These are phyloP conservation scores for Rhizopus microsporus DNA, from an alignment of 371 early-diverging fungal species.

Conservation along the genomic window DNA sequence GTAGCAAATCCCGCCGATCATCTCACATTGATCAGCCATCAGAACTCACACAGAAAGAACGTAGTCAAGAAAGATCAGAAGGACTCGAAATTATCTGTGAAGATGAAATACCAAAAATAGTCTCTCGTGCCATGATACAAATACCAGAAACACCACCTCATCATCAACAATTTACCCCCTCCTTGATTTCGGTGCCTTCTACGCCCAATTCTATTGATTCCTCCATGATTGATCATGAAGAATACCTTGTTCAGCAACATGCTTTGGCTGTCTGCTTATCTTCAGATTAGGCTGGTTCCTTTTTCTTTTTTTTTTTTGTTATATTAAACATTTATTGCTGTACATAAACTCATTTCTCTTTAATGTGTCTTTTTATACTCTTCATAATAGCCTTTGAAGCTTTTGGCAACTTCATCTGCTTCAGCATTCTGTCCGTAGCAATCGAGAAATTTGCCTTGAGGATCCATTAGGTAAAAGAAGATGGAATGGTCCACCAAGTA, in stretches of 20 bases:
- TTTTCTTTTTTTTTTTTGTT: slow-evolving; percentile 10
- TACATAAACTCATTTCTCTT: neutral
- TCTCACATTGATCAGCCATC: too few species aligned
- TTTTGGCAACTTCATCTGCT: slow-evolving; percentile 58
- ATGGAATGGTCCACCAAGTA: slow-evolving; percentile 98
- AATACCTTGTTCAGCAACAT: slow-evolving; percentile 7
- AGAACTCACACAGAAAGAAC: neutral
- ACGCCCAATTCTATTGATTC: slow-evolving; percentile 44
- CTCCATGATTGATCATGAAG: slow-evolving; percentile 17
- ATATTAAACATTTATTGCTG: slow-evolving; percentile 3
- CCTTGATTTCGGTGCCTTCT: slow-evolving; percentile 38
- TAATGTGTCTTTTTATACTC: slow-evolving; percentile 28
- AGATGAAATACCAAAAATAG: slow-evolving; percentile 7
- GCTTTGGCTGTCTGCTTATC: neutral
- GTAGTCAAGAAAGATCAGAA: neutral
- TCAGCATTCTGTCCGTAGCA: slow-evolving; percentile 84
- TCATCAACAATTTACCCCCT: slow-evolving; percentile 25
- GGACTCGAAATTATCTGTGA: slow-evolving; percentile 20
- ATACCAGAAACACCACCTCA: slow-evolving; percentile 28
- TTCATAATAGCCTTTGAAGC: slow-evolving; percentile 61
- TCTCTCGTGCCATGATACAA: neutral
- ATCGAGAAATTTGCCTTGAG: slow-evolving; percentile 88
- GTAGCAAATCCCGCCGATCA: too few species aligned
- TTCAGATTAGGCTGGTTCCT: neutral
- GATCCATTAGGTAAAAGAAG: slow-evolving; percentile 96